Percentiles rank a stretch among this genome's conserved stretches.
These are phyloP conservation scores for Penicillium sp. DNA, from an alignment of 2,329 filamentous ascomycete species.

Conservation along the genomic window DNA sequence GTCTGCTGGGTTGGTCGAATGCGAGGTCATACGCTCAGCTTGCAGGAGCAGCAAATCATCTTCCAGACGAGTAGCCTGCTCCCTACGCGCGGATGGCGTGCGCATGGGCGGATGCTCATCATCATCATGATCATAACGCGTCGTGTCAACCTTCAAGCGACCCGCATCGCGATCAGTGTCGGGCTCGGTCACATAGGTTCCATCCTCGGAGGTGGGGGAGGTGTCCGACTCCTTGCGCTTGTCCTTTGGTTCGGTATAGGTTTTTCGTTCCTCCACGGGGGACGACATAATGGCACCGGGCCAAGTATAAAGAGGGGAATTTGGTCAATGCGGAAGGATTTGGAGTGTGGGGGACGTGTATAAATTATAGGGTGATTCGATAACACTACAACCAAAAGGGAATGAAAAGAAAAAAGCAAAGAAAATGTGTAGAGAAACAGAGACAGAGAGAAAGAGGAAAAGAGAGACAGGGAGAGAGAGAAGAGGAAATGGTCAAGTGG, in stretches of 20 bases:
- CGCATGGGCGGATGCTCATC: conserved; percentile 15
- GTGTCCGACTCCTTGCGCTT: conserved; percentile 26
- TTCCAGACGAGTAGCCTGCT: conserved; percentile 61
- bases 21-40: conserved; percentile 61
- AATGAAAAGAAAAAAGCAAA: not conserved
- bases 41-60: conserved; percentile 67
- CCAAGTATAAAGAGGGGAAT: conserved; percentile 17
- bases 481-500: conserved; percentile 6
- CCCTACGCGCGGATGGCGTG: conserved; percentile 59
- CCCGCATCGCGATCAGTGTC: conserved; percentile 12
- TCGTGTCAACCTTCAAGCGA: conserved; percentile 33
- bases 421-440: not conserved
- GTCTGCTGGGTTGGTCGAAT: conserved; percentile 31
- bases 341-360: not conserved
- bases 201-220: conserved; percentile 33
- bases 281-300: conserved; percentile 40
- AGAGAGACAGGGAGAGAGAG: not conserved
- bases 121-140: conserved; percentile 19
- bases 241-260: conserved; percentile 29
- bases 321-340: not conserved
- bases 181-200: conserved; percentile 31
- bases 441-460: not conserved
- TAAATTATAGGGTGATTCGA: not conserved
- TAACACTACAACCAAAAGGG: conserved; percentile 1
- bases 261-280: conserved; percentile 33